These are phyloP conservation scores for Ganoderma sinense DNA, from an alignment of 1,284 basidiomycete genomes.

Conservation along the genomic window DNA sequence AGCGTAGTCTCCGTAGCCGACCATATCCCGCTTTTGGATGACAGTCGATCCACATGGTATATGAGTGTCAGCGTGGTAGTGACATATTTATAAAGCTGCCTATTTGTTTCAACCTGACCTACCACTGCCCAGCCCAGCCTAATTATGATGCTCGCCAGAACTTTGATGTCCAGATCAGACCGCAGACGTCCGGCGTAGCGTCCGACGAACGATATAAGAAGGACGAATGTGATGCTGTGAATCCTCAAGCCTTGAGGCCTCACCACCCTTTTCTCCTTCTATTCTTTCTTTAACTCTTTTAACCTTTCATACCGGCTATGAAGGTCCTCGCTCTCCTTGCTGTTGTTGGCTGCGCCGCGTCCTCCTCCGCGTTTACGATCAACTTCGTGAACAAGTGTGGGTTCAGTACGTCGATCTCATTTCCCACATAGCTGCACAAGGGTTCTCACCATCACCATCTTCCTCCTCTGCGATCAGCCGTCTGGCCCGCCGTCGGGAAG, in stretches of 20 bases:
- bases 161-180: conserved; percentile 3
- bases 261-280: neutral
- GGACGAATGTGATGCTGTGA: neutral
- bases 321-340: neutral
- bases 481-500: conserved; percentile 3
- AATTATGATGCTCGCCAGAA: neutral
- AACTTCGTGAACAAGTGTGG: conserved; percentile 5
- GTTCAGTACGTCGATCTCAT: neutral
- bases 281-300: neutral
- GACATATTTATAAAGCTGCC: neutral
- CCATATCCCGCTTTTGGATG: no score
- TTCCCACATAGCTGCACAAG: no score
- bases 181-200: neutral
- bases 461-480: neutral
- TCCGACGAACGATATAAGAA: neutral
- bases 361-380: conserved; percentile 4
- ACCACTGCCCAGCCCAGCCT: conserved; percentile 1
- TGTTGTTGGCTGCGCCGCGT: neutral
- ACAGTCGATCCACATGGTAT: no score
- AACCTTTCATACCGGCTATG: neutral
- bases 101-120: neutral
- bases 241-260: neutral
- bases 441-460: neutral
- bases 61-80: no score
- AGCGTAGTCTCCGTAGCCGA: no score